phyloP scores from a whole-genome alignment of 257 asterid genomes.

The Plectranthus barbatus region DNA sequence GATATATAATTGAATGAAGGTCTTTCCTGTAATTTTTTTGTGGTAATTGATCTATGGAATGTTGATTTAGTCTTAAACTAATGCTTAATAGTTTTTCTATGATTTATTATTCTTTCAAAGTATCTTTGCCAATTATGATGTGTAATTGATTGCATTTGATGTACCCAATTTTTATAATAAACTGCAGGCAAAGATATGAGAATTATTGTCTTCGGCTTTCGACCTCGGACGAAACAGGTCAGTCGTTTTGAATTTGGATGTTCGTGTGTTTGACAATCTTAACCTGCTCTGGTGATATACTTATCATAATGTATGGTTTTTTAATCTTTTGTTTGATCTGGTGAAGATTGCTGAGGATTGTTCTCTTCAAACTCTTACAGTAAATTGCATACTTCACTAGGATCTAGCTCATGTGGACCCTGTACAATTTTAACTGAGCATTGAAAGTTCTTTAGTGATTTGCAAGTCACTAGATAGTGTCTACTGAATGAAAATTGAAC shows the following conservation, averaged over 20 bases:
- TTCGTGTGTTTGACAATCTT: constrained; percentile 8
- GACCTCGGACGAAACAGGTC: constrained; percentile 93
- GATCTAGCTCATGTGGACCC: background rate
- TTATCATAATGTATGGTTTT: background rate
- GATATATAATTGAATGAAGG: background rate
- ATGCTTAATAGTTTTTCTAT: background rate
- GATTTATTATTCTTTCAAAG: background rate
- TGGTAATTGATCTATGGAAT: constrained; percentile 2
- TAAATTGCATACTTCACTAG: background rate
- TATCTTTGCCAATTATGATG: constrained; percentile 4
- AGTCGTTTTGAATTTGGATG: constrained; percentile 21
- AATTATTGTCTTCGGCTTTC: constrained; percentile 84
- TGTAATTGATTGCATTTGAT: constrained; percentile 9
- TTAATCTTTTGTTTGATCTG: constrained; percentile 7
- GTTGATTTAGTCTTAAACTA: background rate
- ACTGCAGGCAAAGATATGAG: constrained; percentile 95
- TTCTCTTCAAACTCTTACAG: background rate
- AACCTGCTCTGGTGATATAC: background rate
- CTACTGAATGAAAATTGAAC: too few relatives aligned
- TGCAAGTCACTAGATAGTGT: too few relatives aligned
- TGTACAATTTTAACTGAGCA: too few relatives aligned
- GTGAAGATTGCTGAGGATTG: background rate
- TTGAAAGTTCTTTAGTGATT: too few relatives aligned
- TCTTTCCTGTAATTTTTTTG: background rate
- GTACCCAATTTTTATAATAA: constrained; percentile 5